phyloP scores from a whole-genome alignment of 202 grass and related monocot genomes.

The Eragrostis tef region DNA sequence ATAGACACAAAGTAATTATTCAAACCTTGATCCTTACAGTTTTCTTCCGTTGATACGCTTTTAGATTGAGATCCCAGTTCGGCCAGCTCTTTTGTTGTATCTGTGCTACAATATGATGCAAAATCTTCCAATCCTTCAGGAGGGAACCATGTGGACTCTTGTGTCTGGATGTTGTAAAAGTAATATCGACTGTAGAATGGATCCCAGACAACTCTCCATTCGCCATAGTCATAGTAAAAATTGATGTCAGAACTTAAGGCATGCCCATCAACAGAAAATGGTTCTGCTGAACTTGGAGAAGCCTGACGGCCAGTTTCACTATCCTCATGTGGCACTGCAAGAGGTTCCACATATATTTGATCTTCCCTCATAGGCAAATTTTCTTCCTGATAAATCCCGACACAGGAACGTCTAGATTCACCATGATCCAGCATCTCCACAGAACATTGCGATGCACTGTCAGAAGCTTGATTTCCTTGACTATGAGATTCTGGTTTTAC shows the following conservation, averaged over 20 bases:
- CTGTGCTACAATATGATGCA: slow-evolving; percentile 50
- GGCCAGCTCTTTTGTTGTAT: slow-evolving; percentile 39
- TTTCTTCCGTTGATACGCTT: slow-evolving; percentile 46
- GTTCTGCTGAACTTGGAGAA: slow-evolving; percentile 44
- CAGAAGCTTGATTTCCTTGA: slow-evolving; percentile 43
- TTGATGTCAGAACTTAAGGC: slow-evolving; percentile 41
- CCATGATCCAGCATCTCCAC: slow-evolving; percentile 26
- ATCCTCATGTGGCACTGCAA: slow-evolving; percentile 30
- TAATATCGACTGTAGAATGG: slow-evolving; percentile 77
- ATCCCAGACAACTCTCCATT: slow-evolving; percentile 89
- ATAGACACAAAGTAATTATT: slow-evolving; percentile 12
- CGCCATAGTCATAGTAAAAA: slow-evolving; percentile 60
- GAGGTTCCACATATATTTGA: slow-evolving; percentile 43
- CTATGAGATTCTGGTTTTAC: slow-evolving; percentile 39
- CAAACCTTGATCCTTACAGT: slow-evolving; percentile 26
- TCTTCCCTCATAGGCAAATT: slow-evolving; percentile 36
- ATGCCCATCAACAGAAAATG: slow-evolving; percentile 43
- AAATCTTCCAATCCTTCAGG: slow-evolving; percentile 79
- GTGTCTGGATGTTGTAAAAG: slow-evolving; percentile 72
- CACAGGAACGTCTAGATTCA: slow-evolving; percentile 40
- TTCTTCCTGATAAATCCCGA: slow-evolving; percentile 52
- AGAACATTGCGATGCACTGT: slow-evolving; percentile 21
- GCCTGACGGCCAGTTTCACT: slow-evolving; percentile 18
- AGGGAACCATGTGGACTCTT: slow-evolving; percentile 80
- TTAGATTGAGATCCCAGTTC: slow-evolving; percentile 45